A percentile compares a stretch with the other conserved stretches of the same genome.
Evolutionary conservation across 176 grass and related monocot species (phyloP).

Genomic region (Calamus simplicifolius): DNA sequence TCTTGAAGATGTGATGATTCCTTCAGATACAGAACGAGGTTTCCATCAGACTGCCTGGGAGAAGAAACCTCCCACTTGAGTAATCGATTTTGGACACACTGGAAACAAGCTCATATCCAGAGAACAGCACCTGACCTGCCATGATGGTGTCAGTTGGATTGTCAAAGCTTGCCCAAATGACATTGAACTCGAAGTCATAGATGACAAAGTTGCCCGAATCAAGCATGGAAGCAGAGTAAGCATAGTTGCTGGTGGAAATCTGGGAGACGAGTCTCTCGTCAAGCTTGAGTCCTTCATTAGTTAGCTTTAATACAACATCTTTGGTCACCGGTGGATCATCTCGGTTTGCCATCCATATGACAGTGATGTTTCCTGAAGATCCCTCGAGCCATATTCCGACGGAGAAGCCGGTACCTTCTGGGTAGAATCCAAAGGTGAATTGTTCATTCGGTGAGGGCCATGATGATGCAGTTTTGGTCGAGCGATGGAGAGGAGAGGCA

Average conservation of each 20-base stretch:
- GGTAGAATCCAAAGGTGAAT: conserved; percentile 38
- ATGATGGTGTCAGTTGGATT: conserved; percentile 31
- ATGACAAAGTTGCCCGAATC: conserved; percentile 28
- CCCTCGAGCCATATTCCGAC: conserved; percentile 32
- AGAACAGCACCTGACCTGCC: conserved; percentile 28
- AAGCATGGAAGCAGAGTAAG: conserved; percentile 18
- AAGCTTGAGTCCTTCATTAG: conserved; percentile 12
- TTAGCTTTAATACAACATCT: conserved; percentile 18
- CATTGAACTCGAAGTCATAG: background rate
- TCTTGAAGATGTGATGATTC: too few relatives aligned
- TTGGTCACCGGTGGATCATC: conserved; percentile 20
- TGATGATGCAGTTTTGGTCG: background rate
- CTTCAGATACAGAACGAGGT: too few relatives aligned
- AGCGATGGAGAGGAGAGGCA: conserved; percentile 2
- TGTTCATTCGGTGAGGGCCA: conserved; percentile 27
- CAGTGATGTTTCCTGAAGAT: background rate
- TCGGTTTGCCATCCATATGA: conserved; percentile 31
- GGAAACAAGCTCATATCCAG: too few relatives aligned
- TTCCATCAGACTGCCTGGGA: too few relatives aligned
- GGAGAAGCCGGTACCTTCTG: conserved; percentile 20
- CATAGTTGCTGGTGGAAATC: background rate
- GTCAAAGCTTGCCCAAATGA: conserved; percentile 26
- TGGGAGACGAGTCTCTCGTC: conserved; percentile 16
- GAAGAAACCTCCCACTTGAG: too few relatives aligned
- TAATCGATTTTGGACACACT: too few relatives aligned